These are phyloP conservation scores for Fraxinus latifolia DNA, from an alignment of 305 asterid genomes.

Conservation along the genomic window DNA sequence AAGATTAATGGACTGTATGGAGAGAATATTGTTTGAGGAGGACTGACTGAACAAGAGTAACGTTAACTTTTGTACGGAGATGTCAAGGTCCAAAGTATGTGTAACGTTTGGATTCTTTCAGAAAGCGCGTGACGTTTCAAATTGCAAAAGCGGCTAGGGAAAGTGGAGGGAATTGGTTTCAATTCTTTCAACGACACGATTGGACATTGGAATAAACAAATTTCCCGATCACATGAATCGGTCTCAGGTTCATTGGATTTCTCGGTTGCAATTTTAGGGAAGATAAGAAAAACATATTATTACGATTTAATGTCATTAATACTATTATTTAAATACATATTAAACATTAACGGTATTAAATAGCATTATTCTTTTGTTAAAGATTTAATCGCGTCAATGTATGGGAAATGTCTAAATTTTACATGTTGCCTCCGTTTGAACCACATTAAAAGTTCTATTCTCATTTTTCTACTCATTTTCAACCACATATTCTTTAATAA, in stretches of 20 bases:
- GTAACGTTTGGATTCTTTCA: constrained; percentile 42
- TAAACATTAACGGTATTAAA: no score
- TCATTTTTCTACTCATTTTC: no score
- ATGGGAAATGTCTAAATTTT: no score
- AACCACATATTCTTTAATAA: no score
- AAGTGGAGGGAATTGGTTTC: neutral
- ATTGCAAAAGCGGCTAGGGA: neutral
- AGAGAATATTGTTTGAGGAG: neutral
- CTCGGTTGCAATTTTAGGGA: neutral
- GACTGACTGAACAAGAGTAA: neutral
- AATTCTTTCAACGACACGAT: neutral
- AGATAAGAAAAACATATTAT: no score
- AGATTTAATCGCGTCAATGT: no score
- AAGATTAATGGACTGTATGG: neutral
- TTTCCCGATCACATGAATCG: neutral
- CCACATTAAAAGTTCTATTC: no score
- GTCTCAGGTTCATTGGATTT: neutral
- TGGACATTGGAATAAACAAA: neutral
- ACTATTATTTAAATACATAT: no score
- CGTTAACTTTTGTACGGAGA: neutral
- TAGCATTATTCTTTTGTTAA: no score
- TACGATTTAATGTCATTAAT: no score
- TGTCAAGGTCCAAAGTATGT: neutral
- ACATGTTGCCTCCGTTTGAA: no score
- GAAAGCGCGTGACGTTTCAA: neutral